phyloP scores from a whole-genome alignment of 2,329 filamentous ascomycete genomes.

The Sclerotinia glacialis region DNA sequence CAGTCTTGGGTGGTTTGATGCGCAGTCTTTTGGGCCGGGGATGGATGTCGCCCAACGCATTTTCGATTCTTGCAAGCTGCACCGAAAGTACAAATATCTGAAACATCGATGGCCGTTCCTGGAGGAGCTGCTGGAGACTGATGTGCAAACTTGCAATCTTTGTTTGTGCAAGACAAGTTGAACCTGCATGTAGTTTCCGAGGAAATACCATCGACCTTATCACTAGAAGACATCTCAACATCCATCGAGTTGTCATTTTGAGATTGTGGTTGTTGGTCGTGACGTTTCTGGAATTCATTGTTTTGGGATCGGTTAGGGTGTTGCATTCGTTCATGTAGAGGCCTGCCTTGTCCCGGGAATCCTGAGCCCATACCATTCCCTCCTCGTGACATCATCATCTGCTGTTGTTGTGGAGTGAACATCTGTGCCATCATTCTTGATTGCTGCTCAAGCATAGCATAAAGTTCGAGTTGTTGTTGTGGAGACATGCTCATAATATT shows the following conservation, averaged over 20 bases:
- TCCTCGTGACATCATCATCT: constrained; percentile 26
- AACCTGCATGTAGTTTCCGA: constrained; percentile 79
- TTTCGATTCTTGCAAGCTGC: constrained; percentile 95
- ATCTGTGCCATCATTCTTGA: constrained; percentile 81
- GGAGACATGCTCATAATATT: constrained; percentile 55
- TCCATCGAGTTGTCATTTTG: constrained; percentile 47
- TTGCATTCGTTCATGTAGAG: constrained; percentile 74
- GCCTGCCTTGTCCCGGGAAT: constrained; percentile 48
- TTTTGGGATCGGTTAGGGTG: constrained; percentile 31
- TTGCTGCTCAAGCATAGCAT: constrained; percentile 80
- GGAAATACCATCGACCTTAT: constrained; percentile 52
- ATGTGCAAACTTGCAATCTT: constrained; percentile 88
- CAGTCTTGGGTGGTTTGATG: constrained; percentile 84
- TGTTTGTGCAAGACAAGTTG: constrained; percentile 84
- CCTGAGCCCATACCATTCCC: constrained; percentile 49
- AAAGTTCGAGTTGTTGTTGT: constrained; percentile 70
- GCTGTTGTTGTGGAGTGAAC: constrained; percentile 47
- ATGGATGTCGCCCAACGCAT: constrained; percentile 88
- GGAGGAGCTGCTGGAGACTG: constrained; percentile 87
- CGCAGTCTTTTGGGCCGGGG: constrained; percentile 73
- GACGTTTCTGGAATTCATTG: constrained; percentile 28
- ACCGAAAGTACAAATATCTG: constrained; percentile 78
- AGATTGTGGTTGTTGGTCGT: constrained; percentile 28
- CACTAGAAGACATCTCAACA: constrained; percentile 57
- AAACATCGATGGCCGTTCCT: constrained; percentile 72